Base-by-base conservation (phyloP, 345 rosid species). In the Rhodamnia rubescens region DNA sequence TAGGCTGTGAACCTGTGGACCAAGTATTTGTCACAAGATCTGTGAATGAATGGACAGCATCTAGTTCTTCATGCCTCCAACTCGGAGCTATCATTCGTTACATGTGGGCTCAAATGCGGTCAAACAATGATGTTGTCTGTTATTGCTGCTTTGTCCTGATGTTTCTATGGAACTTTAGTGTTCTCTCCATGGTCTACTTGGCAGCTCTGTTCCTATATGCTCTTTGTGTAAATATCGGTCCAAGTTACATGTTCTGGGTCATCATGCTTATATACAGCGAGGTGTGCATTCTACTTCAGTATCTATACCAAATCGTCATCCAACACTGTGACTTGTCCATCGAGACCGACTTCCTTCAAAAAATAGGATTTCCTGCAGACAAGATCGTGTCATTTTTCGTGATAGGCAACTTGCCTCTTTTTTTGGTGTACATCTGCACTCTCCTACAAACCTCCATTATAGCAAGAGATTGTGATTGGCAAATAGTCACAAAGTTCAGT, bases 131-230 rank as follows among this genome's bases (percentile, higher is more conserved):
- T 44, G 74, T 90, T 53, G 91, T 91, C 49, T 91, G 93, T 53
- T 91, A 91, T 85, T 89, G 89, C 55, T 91, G 90, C 89, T 91
- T 91, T 51, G 86, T 91, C 86, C 84, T 91, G 49, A 85, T 88
- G 14, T 91, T 89, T 83, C 75, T 91, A 21, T 91, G 93, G 93
- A 91, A 87, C 82, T 91, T 91, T 74, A 91, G 93, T 61, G 51
- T 91, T 85, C 83, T 89, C 8, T 91, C 93, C 5, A 91, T 90
- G 90, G 91, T 90, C 50, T 91, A 90, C 85, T 86, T 89, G 14
- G 89, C 90, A 64, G 87, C 87, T 85, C 90, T 91, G 51, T 91
- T 91, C 58, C 44, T 88, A 26, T 91, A 91, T 86, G 91, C 90
- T 11, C 88, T 91, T 21, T 91, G 90, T 74, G 88, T 86, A 49